Evolutionary conservation across 2,329 filamentous ascomycete species (phyloP), one percentile per base, ranked within the genome.

Genomic region (Alternaria conjuncta): DNA sequence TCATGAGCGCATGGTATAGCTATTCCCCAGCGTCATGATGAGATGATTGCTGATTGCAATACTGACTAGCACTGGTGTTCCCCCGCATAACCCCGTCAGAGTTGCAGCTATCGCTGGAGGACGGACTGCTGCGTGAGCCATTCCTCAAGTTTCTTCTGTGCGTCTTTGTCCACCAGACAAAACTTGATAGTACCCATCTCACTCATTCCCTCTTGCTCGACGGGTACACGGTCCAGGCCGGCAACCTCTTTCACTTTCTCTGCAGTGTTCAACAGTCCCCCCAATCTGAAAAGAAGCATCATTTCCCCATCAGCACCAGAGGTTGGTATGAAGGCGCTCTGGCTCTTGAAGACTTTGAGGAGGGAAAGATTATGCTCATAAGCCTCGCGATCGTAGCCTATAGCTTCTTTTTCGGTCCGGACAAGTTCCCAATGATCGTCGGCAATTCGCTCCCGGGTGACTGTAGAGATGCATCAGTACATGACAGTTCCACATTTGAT

Each of bases 301-400:
- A 72, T 53, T 1, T 61, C 66, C 4, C 66, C 61, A 8, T 65
- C 65, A 6, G 58, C 58, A 7, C 64, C 65, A 15, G 64, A 61
- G 7, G 65, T 63, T 2, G 73, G 69, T 9, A 69, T 70, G 25
- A 30, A 66, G 15, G 57, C 75, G 36, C 49, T 71, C 55, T 60
- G 75, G 50, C 62, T 61, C 63, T 68, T 74, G 66, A 73, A 70
- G 5, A 72, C 56, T 50, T 73, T 68, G 30, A 72, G 69, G 10
- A 79, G 57, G 12, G 71, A 68, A 3, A 79, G 65, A 25, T 73
- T 75, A 46, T 81, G 78, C 66, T 83, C 80, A 61, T 82, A 83
- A 1, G 78, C 75, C 60, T 82, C 79, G 12, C 76, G 77, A 50
- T 81, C 78, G 60, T 78, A 79, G 13, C 79, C 80, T 23, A 72